Evolutionary conservation across 352 stramenopile genomes (phyloP).

Genomic region (Phytopythium montanum): DNA sequence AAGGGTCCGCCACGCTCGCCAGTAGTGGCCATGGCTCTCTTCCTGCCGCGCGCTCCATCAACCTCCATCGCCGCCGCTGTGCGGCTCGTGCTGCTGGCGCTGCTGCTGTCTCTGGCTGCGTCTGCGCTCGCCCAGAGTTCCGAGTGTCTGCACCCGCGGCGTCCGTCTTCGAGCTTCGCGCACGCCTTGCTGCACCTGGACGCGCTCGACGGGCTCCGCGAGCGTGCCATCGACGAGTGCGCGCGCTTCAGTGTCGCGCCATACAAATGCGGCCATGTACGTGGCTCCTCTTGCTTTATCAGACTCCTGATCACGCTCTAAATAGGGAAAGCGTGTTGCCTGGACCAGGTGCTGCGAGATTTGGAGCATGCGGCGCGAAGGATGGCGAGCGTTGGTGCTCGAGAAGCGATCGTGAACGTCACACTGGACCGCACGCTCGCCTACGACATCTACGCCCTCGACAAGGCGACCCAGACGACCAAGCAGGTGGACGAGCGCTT

Average conservation of each 20-base stretch:
- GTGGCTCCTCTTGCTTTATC: not conserved
- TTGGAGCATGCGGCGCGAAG: constrained; percentile 19
- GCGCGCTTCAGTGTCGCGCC: constrained; percentile 18
- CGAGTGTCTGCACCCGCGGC: constrained; percentile 20
- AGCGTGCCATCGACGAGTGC: constrained; percentile 18
- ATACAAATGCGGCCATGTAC: constrained; percentile 27
- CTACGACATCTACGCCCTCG: constrained; percentile 31
- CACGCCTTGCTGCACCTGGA: constrained; percentile 36
- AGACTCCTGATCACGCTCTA: no score
- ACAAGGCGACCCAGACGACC: constrained; percentile 9
- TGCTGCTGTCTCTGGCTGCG: not conserved
- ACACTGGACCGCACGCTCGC: constrained; percentile 46
- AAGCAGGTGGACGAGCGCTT: constrained; percentile 20
- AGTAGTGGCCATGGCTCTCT: not conserved
- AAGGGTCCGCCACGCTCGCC: not conserved
- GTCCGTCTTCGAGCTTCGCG: constrained; percentile 21
- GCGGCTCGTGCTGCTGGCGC: not conserved
- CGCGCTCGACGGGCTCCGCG: constrained; percentile 27
- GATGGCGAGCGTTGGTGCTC: constrained; percentile 36
- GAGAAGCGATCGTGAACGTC: constrained; percentile 53
- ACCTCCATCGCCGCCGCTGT: not conserved
- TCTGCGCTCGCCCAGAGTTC: not conserved
- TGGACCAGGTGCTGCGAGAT: constrained; percentile 27
- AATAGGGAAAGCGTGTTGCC: not conserved
- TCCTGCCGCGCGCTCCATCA: not conserved